A percentile compares a stretch with the other conserved stretches of the same genome.
Conservation (phyloP, 2,329 filamentous ascomycete species). For the Xylariaceae sp. region DNA sequence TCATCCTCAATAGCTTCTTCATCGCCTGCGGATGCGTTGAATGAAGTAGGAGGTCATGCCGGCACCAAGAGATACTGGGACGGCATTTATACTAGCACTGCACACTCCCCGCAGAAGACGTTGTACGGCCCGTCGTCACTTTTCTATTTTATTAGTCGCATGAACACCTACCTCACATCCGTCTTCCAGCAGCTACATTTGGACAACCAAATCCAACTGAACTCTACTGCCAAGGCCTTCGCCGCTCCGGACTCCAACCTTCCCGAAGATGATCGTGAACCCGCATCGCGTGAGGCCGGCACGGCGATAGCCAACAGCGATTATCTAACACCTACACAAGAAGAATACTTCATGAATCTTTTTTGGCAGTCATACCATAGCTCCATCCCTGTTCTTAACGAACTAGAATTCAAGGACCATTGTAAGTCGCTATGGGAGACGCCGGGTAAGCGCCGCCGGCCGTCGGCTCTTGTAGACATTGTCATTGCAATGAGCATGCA, state of each 20-base stretch:
- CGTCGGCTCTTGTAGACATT: constrained; percentile 54
- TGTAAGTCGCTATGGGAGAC: constrained; percentile 45
- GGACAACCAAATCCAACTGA: constrained; percentile 36
- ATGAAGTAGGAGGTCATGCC: background rate
- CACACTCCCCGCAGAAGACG: constrained; percentile 38
- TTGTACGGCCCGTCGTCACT: constrained; percentile 48
- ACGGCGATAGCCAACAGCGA: constrained; percentile 24
- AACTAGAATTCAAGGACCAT: constrained; percentile 45
- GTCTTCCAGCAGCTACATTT: constrained; percentile 38
- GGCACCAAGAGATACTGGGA: constrained; percentile 35
- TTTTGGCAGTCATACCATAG: constrained; percentile 52
- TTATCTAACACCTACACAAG: constrained; percentile 43
- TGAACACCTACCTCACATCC: constrained; percentile 41
- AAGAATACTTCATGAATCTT: constrained; percentile 49
- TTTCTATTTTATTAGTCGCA: constrained; percentile 46
- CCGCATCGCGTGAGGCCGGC: constrained; percentile 13
- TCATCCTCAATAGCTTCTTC: constrained; percentile 15
- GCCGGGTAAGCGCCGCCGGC: constrained; percentile 35
- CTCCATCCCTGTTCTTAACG: constrained; percentile 46
- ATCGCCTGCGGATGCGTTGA: constrained; percentile 1
- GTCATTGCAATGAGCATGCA: constrained; percentile 54
- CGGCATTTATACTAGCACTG: constrained; percentile 40
- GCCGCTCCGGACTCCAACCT: constrained; percentile 25
- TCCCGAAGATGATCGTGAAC: constrained; percentile 16
- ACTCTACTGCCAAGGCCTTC: constrained; percentile 28